A percentile compares a stretch with the other conserved stretches of the same genome.
Evolutionary conservation across 768 basidiomycete genomes (phyloP).

Genomic region (Tremella mesenterica): DNA sequence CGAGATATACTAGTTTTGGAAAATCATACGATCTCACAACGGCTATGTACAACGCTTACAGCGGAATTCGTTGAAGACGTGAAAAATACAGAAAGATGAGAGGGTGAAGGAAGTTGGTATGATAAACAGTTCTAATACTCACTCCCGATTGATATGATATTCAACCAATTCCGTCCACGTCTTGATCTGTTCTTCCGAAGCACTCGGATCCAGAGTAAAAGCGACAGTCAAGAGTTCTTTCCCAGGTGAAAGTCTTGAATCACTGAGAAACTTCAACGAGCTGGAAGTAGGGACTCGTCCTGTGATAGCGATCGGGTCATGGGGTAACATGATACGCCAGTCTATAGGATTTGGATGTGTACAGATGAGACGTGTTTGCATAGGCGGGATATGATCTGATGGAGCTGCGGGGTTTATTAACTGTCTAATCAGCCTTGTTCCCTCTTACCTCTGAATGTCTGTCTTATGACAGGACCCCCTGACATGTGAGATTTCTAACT

Average conservation of each 20-base stretch:
- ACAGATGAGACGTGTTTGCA: constrained; percentile 11
- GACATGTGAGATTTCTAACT: too few relatives aligned
- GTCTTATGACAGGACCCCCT: too few relatives aligned
- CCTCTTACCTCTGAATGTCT: too few relatives aligned
- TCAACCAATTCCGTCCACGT: constrained; percentile 26
- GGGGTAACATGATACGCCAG: constrained; percentile 30
- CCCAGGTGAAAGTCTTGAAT: constrained; percentile 19
- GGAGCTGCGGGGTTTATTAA: constrained; percentile 30
- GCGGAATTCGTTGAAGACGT: too few relatives aligned
- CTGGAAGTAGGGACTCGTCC: constrained; percentile 32
- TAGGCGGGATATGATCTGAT: constrained; percentile 12
- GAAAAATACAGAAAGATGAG: too few relatives aligned
- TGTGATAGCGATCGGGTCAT: constrained; percentile 21
- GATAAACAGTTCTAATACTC: too few relatives aligned
- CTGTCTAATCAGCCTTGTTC: constrained; percentile 10
- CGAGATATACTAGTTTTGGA: not conserved
- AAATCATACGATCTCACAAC: not conserved
- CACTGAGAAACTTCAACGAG: constrained; percentile 25
- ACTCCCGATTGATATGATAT: constrained; percentile 33
- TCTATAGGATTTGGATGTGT: constrained; percentile 4
- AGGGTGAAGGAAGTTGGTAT: too few relatives aligned
- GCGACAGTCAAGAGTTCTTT: constrained; percentile 35
- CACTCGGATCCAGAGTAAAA: constrained; percentile 20
- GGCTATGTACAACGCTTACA: too few relatives aligned
- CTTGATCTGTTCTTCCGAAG: constrained; percentile 14